phyloP scores from a whole-genome alignment of 2,329 filamentous ascomycete genomes.

The Cordyceps cicadae region DNA sequence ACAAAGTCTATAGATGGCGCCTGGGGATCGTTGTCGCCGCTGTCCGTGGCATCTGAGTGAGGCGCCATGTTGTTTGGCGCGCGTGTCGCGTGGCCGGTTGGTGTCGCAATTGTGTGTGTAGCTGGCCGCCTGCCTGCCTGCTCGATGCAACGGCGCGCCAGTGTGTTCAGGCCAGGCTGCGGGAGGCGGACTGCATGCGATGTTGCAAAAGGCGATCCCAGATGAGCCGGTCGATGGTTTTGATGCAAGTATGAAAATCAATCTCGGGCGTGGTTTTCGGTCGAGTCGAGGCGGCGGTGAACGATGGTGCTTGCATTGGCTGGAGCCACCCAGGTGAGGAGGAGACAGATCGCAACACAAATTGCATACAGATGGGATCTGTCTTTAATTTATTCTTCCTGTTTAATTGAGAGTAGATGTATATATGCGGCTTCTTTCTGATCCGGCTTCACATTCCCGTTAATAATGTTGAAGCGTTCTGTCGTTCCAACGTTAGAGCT shows the following conservation, averaged over 20 bases:
- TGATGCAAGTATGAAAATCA: background rate
- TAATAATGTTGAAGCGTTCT: too few species aligned
- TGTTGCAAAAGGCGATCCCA: background rate
- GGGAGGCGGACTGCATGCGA: background rate
- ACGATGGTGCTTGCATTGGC: background rate
- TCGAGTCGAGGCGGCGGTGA: background rate
- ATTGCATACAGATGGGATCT: background rate
- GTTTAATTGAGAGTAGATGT: too few species aligned
- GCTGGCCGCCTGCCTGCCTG: too few species aligned
- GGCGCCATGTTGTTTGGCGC: background rate
- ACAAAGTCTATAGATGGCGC: constrained; percentile 49
- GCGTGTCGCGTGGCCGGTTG: background rate
- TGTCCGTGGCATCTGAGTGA: background rate
- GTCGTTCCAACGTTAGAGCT: too few species aligned
- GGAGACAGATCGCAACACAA: background rate
- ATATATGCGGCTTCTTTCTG: background rate
- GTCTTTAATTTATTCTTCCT: background rate
- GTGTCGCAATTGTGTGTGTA: too few species aligned
- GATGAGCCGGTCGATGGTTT: background rate
- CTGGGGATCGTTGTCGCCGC: background rate
- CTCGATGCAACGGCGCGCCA: background rate
- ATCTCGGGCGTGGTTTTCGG: background rate
- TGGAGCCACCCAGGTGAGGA: too few species aligned
- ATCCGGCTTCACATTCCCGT: background rate
- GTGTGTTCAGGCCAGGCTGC: background rate